Percentiles rank a stretch among this genome's conserved stretches.
These are phyloP conservation scores for Galerina sulciceps DNA, from an alignment of 768 basidiomycete species.

Conservation along the genomic window DNA sequence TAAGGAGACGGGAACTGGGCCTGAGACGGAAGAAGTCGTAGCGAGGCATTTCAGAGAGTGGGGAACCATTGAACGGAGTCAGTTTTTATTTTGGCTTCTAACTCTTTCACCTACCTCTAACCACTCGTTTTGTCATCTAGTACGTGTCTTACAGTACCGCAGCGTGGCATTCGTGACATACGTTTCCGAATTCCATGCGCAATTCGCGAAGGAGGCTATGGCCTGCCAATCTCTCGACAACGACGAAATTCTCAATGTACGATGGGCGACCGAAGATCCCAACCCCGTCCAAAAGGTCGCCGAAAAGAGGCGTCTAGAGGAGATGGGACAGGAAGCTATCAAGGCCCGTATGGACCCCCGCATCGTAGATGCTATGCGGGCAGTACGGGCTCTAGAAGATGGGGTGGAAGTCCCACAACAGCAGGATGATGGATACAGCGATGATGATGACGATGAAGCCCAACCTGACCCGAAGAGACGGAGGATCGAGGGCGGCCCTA, in stretches of 20 bases:
- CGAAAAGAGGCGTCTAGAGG: conserved; percentile 84
- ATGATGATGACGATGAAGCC: conserved; percentile 31
- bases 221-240: conserved; percentile 97
- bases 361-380: conserved; percentile 87
- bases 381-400: conserved; percentile 88
- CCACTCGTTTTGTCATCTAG: conserved; percentile 37
- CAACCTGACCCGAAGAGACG: conserved; percentile 38
- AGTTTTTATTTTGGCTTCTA: neutral
- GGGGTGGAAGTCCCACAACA: conserved; percentile 58
- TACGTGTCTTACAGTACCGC: conserved; percentile 91
- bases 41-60: conserved; percentile 93
- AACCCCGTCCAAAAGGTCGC: conserved; percentile 89
- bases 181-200: conserved; percentile 80
- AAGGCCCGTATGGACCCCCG: conserved; percentile 82
- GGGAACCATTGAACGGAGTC: conserved; percentile 92
- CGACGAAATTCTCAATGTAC: conserved; percentile 96
- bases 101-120: neutral
- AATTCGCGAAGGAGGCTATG: conserved; percentile 99
- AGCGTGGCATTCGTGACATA: conserved; percentile 99
- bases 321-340: conserved; percentile 87
- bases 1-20: conserved; percentile 85
- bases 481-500: conserved; percentile 29
- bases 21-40: conserved; percentile 92
- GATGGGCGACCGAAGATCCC: conserved; percentile 99
- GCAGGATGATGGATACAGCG: conserved; percentile 37